Conservation (phyloP, 495 filamentous ascomycete genomes). For the Aspergillus sparsus region DNA sequence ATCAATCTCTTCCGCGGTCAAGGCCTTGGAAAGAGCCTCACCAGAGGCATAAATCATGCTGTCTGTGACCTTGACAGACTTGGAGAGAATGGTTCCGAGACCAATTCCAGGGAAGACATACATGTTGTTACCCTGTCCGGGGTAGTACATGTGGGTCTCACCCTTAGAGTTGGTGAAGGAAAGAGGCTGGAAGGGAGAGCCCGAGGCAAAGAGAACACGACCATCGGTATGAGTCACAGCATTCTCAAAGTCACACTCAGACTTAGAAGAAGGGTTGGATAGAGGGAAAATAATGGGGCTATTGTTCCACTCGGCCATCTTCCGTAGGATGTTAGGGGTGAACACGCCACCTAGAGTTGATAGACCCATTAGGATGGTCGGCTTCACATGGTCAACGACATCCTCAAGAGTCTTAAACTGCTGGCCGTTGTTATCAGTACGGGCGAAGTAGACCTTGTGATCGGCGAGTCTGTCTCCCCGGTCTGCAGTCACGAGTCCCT, state of each 20-base stretch:
- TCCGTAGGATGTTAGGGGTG: slow-evolving; percentile 80
- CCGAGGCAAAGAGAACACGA: slow-evolving; percentile 88
- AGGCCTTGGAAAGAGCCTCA: slow-evolving; percentile 72
- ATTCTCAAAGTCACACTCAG: slow-evolving; percentile 94
- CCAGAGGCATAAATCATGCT: slow-evolving; percentile 93
- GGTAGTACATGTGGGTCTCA: slow-evolving; percentile 69
- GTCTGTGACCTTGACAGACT: slow-evolving; percentile 85
- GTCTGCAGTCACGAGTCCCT: slow-evolving; percentile 91
- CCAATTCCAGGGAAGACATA: slow-evolving; percentile 99
- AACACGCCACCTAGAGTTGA: slow-evolving; percentile 95
- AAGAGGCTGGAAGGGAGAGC: slow-evolving; percentile 85
- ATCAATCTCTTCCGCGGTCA: slow-evolving; percentile 77
- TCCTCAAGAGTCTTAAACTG: slow-evolving; percentile 90
- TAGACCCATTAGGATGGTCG: slow-evolving; percentile 90
- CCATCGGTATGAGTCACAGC: slow-evolving; percentile 87
- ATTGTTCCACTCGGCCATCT: slow-evolving; percentile 80
- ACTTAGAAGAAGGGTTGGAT: slow-evolving; percentile 91
- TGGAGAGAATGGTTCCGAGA: slow-evolving; percentile 89
- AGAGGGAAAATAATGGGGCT: slow-evolving; percentile 90
- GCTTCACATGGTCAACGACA: slow-evolving; percentile 90
- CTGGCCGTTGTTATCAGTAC: slow-evolving; percentile 84
- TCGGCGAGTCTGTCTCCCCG: slow-evolving; percentile 92
- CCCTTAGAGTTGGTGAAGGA: slow-evolving; percentile 59
- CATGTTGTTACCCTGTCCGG: slow-evolving; percentile 91
- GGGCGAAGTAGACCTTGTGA: slow-evolving; percentile 97